Evolutionary conservation across 2,329 filamentous ascomycete species (phyloP).

Genomic region (Colletotrichum neosansevieriae): DNA sequence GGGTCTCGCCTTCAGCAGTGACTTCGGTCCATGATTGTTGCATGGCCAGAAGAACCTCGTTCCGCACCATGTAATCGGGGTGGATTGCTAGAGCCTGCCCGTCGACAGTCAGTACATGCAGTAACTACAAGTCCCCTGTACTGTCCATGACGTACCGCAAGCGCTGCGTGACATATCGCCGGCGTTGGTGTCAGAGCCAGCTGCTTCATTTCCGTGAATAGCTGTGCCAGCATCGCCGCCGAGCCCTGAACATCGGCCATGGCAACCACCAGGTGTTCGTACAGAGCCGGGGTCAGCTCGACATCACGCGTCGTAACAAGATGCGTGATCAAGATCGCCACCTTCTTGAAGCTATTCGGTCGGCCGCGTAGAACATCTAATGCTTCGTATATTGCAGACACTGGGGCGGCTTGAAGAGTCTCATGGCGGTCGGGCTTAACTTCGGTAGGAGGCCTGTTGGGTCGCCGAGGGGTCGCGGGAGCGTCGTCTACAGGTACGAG

Average conservation of each 20-base stretch:
- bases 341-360: slow-evolving; percentile 52
- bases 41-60: slow-evolving; percentile 79
- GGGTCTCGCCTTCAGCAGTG: slow-evolving; percentile 72
- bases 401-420: slow-evolving; percentile 48
- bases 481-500: slow-evolving; percentile 26
- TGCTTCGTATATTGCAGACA: slow-evolving; percentile 59
- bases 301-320: slow-evolving; percentile 69
- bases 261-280: slow-evolving; percentile 79
- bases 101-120: slow-evolving; percentile 17
- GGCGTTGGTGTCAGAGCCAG: slow-evolving; percentile 73
- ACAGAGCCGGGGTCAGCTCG: slow-evolving; percentile 70
- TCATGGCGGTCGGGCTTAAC: slow-evolving; percentile 36
- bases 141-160: slow-evolving; percentile 65
- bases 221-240: slow-evolving; percentile 67
- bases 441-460: slow-evolving; percentile 1
- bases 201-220: slow-evolving; percentile 80
- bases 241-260: slow-evolving; percentile 78
- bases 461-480: neutral
- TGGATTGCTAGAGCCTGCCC: slow-evolving; percentile 79
- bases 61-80: slow-evolving; percentile 83
- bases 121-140: accelerated
- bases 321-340: slow-evolving; percentile 64
- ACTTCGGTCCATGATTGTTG: slow-evolving; percentile 76
- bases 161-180: slow-evolving; percentile 76
- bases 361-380: slow-evolving; percentile 55